These are phyloP conservation scores for Trypanosoma lewisi DNA, from an alignment of 208 protist genomes.

Conservation along the genomic window DNA sequence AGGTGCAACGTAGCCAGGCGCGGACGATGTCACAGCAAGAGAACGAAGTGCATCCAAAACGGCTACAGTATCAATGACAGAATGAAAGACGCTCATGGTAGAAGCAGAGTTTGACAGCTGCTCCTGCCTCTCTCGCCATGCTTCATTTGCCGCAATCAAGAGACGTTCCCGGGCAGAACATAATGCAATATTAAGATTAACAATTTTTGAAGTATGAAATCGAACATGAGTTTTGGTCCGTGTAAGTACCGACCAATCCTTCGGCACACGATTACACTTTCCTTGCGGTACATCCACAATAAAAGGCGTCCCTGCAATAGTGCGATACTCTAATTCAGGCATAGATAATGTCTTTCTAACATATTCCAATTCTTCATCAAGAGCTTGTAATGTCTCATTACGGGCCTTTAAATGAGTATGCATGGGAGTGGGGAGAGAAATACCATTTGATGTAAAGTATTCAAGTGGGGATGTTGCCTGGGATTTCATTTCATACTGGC, in stretches of 20 bases:
- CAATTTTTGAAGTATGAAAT: slow-evolving; percentile 68
- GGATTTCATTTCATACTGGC: slow-evolving; percentile 37
- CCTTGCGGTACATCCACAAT: slow-evolving; percentile 67
- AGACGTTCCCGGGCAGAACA: slow-evolving; percentile 74
- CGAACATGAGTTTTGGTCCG: slow-evolving; percentile 82
- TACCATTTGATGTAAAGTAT: slow-evolving; percentile 37
- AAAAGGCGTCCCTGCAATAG: slow-evolving; percentile 76
- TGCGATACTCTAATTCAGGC: slow-evolving; percentile 72
- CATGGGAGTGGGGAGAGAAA: slow-evolving; percentile 29
- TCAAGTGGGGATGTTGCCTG: slow-evolving; percentile 61
- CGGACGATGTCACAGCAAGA: slow-evolving; percentile 47
- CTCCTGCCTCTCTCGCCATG: slow-evolving; percentile 55
- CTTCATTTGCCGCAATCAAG: slow-evolving; percentile 40
- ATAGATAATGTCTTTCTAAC: slow-evolving; percentile 47
- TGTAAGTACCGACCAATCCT: slow-evolving; percentile 70
- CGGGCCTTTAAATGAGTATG: slow-evolving; percentile 36
- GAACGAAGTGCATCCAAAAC: slow-evolving; percentile 63
- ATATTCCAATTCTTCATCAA: slow-evolving; percentile 62
- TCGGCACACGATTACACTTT: slow-evolving; percentile 46
- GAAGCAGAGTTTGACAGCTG: slow-evolving; percentile 24
- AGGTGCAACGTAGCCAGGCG: slow-evolving; percentile 67
- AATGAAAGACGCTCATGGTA: slow-evolving; percentile 35
- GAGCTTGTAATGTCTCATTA: slow-evolving; percentile 32
- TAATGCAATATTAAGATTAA: slow-evolving; percentile 49
- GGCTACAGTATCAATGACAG: slow-evolving; percentile 46